Base-by-base conservation (phyloP, 2,329 filamentous ascomycete genomes). In the Metarhizium rileyi region DNA sequence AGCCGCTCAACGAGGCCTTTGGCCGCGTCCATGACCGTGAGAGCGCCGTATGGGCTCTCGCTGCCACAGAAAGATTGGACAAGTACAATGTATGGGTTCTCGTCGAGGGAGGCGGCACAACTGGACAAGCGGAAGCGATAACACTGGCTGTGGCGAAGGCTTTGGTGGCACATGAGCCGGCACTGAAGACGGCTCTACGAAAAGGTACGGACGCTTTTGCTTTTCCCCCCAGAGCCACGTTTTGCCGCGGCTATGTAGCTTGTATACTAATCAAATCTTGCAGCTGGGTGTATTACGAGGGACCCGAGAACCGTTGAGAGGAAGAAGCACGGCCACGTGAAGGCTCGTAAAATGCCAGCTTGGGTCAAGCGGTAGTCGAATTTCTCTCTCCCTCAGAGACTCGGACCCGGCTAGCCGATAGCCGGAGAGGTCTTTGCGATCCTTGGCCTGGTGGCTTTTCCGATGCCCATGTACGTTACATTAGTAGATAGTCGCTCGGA, bases 41-140 rank as follows among this genome's bases (percentile, higher is more conserved):
- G 73, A 96, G 89, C 63, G 91, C 88, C 3, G 73, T 95, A 4
- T 98, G 91, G 91, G 83, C 91, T 7, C 70, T 98, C 61, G 89
- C 90, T 61, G 78, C 82, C 46, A 94, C 90, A 23, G 76, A 86
- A 41, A 77, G 93, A 55, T 70, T 95, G 56, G 90, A 95, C 74
- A 97, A 96, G 69, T 98, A 98, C 75, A 98, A 98, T 62, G 81
- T 96, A 3, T 98, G 89, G 84, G 90, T 84, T 48, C 70, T 87
- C 46, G 87, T 90, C 3, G 76, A 79, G 52, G 93, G 93, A 50
- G 93, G 93, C 57, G 93, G 93, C 59, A 86, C 87, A 44, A 98
- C 93, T 46, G 93, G 93, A 2, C 94, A 98, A 70, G 91, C 93
- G 7, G 93, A 98, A 70, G 90, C 93, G 30, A 79, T 97, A 61